These are phyloP conservation scores for Candida schatavii DNA, from an alignment of 805 yeast species.

Conservation along the genomic window DNA sequence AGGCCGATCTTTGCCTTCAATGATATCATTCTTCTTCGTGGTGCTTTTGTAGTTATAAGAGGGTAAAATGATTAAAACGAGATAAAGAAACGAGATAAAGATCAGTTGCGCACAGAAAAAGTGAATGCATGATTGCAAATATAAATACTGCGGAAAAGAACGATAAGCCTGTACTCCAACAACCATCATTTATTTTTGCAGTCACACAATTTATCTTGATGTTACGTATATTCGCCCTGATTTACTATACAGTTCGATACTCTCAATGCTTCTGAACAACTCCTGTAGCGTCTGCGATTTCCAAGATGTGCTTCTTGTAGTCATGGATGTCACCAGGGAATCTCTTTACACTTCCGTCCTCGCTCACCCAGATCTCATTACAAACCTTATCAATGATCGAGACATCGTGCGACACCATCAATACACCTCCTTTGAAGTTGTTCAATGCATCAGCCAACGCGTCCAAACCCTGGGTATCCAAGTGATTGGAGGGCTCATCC, in stretches of 20 bases:
- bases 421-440: slow-evolving; percentile 89
- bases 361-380: slow-evolving; percentile 95
- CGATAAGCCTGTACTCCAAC: too few relatives aligned
- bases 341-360: slow-evolving; percentile 72
- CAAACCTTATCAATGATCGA: slow-evolving; percentile 84
- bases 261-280: slow-evolving; percentile 80
- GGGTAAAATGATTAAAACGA: too few relatives aligned
- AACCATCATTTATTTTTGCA: too few relatives aligned
- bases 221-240: neutral
- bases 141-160: too few relatives aligned
- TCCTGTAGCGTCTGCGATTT: slow-evolving; percentile 76
- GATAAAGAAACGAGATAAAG: too few relatives aligned
- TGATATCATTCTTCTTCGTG: slow-evolving; percentile 18
- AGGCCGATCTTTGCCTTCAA: slow-evolving; percentile 37
- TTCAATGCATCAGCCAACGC: slow-evolving; percentile 88
- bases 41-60: too few relatives aligned
- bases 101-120: too few relatives aligned
- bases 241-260: neutral
- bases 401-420: slow-evolving; percentile 98
- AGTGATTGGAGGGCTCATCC: slow-evolving; percentile 98
- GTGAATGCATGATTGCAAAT: too few relatives aligned
- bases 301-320: slow-evolving; percentile 84
- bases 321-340: slow-evolving; percentile 82
- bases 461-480: slow-evolving; percentile 97
- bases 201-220: neutral